phyloP scores from a whole-genome alignment of 2,329 filamentous ascomycete species.

The Neonectria coccinea region DNA sequence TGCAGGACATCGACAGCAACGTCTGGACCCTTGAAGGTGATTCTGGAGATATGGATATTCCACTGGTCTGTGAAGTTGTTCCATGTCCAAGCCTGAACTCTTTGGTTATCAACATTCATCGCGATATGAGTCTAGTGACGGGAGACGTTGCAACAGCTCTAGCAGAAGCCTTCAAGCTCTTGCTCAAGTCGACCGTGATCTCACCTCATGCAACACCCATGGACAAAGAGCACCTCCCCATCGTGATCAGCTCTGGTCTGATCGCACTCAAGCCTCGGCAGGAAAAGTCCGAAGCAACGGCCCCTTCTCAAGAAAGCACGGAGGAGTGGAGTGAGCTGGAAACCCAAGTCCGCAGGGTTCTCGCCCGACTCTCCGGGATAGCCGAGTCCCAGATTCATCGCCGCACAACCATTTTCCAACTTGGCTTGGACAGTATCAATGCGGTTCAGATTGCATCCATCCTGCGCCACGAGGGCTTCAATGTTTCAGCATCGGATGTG shows the following conservation, averaged over 20 bases:
- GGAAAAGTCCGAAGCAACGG: conserved; percentile 32
- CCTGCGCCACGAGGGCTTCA: conserved; percentile 70
- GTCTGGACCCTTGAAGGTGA: conserved; percentile 71
- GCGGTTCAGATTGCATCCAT: conserved; percentile 80
- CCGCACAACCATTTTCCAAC: conserved; percentile 81
- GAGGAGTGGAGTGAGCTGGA: conserved; percentile 65
- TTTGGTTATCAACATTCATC: conserved; percentile 72
- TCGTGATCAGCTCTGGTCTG: conserved; percentile 34
- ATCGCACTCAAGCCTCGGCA: conserved; percentile 36
- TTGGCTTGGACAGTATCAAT: conserved; percentile 94
- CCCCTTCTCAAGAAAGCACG: conserved; percentile 29
- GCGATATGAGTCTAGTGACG: conserved; percentile 59
- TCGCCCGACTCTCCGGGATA: conserved; percentile 69
- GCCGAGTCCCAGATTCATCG: conserved; percentile 63
- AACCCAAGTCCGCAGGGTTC: conserved; percentile 62
- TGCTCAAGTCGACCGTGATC: conserved; percentile 43
- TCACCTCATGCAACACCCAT: conserved; percentile 45
- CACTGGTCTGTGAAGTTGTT: conserved; percentile 80
- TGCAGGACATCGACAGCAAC: conserved; percentile 64
- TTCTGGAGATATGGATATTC: conserved; percentile 76
- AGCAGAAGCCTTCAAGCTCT: conserved; percentile 48
- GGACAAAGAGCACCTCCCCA: conserved; percentile 40
- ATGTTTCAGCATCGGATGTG: conserved; percentile 77
- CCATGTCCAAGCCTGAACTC: conserved; percentile 65
- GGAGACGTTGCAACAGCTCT: conserved; percentile 45